Conservation (phyloP, 495 filamentous ascomycete species). For the Podospora appendiculata region DNA sequence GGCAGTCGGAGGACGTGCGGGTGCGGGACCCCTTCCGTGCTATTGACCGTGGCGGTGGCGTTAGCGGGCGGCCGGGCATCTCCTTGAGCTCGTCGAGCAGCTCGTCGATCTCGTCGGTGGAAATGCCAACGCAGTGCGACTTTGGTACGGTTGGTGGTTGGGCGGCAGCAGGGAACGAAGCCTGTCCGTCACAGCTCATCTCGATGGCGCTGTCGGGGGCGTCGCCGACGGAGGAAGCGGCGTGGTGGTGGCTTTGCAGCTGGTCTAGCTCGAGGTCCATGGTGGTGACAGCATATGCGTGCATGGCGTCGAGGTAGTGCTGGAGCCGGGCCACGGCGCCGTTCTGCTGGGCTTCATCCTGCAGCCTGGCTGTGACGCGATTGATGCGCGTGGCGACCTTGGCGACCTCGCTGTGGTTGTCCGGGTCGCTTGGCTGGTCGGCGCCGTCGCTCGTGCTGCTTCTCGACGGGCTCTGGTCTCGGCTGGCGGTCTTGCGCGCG, state of each 20-base stretch:
- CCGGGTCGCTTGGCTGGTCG: neutral
- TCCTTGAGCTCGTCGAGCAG: conserved; percentile 25
- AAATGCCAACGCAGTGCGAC: neutral
- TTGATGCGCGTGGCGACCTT: conserved; percentile 7
- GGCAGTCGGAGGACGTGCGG: neutral
- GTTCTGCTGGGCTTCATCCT: conserved; percentile 25
- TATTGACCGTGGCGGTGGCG: conserved; percentile 31
- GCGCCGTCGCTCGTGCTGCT: neutral
- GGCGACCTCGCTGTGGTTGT: conserved; percentile 6
- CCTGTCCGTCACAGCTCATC: conserved; percentile 19
- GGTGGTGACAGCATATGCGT: conserved; percentile 19
- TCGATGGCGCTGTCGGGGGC: conserved; percentile 38
- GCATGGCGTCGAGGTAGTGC: conserved; percentile 26
- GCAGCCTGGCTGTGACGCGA: conserved; percentile 1
- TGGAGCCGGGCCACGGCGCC: conserved; percentile 22
- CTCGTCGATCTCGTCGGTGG: conserved; percentile 26
- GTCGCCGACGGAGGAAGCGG: conserved; percentile 23
- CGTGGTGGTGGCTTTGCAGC: neutral
- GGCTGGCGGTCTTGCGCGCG: neutral
- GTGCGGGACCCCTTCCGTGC: conserved; percentile 14
- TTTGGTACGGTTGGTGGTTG: conserved; percentile 11
- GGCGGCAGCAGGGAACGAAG: neutral
- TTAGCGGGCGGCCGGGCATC: conserved; percentile 27
- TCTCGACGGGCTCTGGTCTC: neutral
- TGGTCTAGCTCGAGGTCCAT: conserved; percentile 11